Percentiles rank a stretch among this genome's conserved stretches.
Conservation (phyloP, 208 protist genomes). For the Trypanosoma theileri region DNA sequence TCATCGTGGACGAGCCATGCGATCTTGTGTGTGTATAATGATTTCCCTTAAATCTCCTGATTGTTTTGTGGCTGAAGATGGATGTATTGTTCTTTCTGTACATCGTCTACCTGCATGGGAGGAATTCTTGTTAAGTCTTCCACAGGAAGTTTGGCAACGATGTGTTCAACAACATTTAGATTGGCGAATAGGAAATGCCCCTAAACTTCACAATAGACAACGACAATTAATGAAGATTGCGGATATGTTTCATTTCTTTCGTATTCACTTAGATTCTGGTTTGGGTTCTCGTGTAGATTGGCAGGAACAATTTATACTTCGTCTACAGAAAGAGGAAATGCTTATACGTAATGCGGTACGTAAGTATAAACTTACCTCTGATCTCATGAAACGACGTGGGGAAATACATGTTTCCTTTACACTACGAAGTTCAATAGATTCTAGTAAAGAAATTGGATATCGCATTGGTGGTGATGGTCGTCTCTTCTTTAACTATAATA, state of each 20-base stretch:
- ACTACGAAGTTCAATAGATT: slow-evolving; percentile 44
- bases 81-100: slow-evolving; percentile 72
- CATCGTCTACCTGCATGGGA: slow-evolving; percentile 70
- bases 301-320: slow-evolving; percentile 65
- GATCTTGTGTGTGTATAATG: slow-evolving; percentile 66
- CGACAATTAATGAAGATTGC: slow-evolving; percentile 60
- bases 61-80: slow-evolving; percentile 75
- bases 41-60: slow-evolving; percentile 49
- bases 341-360: slow-evolving; percentile 59
- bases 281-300: slow-evolving; percentile 51
- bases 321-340: slow-evolving; percentile 65
- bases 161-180: slow-evolving; percentile 72
- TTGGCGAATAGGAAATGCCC: slow-evolving; percentile 67
- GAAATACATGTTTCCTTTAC: slow-evolving; percentile 55
- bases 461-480: slow-evolving; percentile 69
- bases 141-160: slow-evolving; percentile 65
- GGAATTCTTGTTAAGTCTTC: slow-evolving; percentile 68
- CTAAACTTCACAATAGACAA: slow-evolving; percentile 65
- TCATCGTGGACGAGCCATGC: slow-evolving; percentile 72
- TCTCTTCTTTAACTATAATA: slow-evolving; percentile 56
- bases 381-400: slow-evolving; percentile 65
- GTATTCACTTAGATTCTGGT: slow-evolving; percentile 50
- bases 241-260: slow-evolving; percentile 71
- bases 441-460: slow-evolving; percentile 68
- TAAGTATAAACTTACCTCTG: slow-evolving; percentile 80